Evolutionary conservation across 768 basidiomycete genomes (phyloP), one percentile per base, ranked within the genome.

Genomic region (Boletus reticulatus): DNA sequence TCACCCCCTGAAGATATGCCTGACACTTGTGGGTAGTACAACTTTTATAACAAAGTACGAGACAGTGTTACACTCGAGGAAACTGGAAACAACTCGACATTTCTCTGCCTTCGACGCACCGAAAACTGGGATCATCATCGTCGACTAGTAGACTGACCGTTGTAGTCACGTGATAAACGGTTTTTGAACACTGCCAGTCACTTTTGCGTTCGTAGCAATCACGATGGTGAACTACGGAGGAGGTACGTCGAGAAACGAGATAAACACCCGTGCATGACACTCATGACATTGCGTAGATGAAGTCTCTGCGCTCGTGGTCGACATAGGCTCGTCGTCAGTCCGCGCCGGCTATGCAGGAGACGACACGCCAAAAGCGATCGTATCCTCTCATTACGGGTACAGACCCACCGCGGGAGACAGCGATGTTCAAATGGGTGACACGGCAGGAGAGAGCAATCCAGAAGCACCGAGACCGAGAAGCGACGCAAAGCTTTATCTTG

Each of bases 321-420:
- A 99, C 76, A 89, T 98, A 68, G 97, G 97, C 29, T 79, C 90
- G 12, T 88, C 89, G 24, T 89, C 93, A 10, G 76, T 95, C 51
- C 87, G 97, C 68, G 93, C 94, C 12, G 97, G 97, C 50, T 97
- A 98, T 72, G 96, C 97, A 12, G 97, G 97, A 44, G 96, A 98
- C 73, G 97, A 98, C 66, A 84, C 89, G 12, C 97, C 97, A 17
- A 92, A 93, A 73, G 89, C 91, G 17, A 85, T 98, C 58, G 84
- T 96, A 59, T 90, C 97, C 9, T 90, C 94, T 4, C 80, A 84
- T 43, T 98, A 93, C 72, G 95, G 95, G 32, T 94, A 85, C 70
- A 80, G 80, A 41, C 75, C 73, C 55, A 71, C 72, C 42, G 60
- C 72, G 7, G 63, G 65, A 8, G 72, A 72, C 44, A 51, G 27